Evolutionary conservation across 1,139 yeast species (phyloP).

Genomic region (Pichia norvegensis): DNA sequence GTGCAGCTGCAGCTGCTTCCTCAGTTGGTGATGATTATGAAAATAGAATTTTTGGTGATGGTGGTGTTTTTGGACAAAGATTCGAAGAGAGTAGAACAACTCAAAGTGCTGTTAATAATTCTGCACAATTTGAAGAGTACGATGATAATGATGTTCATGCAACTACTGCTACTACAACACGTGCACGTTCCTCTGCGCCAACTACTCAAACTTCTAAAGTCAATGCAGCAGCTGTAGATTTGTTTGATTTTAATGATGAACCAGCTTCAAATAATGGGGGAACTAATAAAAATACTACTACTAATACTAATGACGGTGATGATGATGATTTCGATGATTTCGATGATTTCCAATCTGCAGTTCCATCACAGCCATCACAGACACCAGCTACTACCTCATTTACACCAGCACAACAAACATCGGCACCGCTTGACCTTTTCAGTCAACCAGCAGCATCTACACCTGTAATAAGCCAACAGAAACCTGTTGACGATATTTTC

Average conservation of each 20-base stretch:
- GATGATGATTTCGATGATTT: conserved; percentile 82
- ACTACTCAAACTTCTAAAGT: conserved; percentile 39
- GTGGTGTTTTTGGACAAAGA: conserved; percentile 70
- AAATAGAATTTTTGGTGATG: conserved; percentile 66
- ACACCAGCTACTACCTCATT: conserved; percentile 1
- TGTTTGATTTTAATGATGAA: conserved; percentile 32
- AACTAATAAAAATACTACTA: neutral
- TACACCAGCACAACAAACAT: conserved; percentile 10
- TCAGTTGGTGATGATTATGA: conserved; percentile 32
- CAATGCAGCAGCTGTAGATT: conserved; percentile 45
- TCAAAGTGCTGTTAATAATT: conserved; percentile 20
- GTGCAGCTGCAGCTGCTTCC: conserved; percentile 22
- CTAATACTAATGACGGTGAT: conserved; percentile 17
- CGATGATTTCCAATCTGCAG: conserved; percentile 76
- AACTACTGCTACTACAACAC: neutral
- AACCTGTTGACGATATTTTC: conserved; percentile 29
- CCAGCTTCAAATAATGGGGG: neutral
- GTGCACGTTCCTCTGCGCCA: conserved; percentile 28
- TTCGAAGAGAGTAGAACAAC: conserved; percentile 40
- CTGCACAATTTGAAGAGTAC: conserved; percentile 61
- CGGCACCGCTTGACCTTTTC: conserved; percentile 1
- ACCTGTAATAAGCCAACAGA: conserved; percentile 33
- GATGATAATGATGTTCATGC: conserved; percentile 39
- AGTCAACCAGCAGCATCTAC: conserved; percentile 13
- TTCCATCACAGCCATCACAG: conserved; percentile 1